A percentile compares a stretch with the other conserved stretches of the same genome.
phyloP scores from a whole-genome alignment of 2,329 filamentous ascomycete species.

The Arthrobotrys conoides region DNA sequence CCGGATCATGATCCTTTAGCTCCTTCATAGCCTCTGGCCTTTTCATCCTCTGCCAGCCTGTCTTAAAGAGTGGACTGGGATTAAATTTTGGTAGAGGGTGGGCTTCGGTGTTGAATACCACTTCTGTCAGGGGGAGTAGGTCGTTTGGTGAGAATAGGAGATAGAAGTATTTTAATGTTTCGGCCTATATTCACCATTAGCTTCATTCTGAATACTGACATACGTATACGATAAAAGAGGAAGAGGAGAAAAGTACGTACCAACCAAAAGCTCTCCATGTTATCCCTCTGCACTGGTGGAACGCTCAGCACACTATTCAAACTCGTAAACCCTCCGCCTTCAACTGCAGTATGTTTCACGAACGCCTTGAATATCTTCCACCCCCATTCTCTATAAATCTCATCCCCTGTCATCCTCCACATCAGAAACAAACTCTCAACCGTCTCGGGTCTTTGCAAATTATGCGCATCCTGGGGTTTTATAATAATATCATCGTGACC shows the following conservation, averaged over 20 bases:
- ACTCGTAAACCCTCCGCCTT: constrained; percentile 81
- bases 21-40: constrained; percentile 17
- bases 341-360: constrained; percentile 84
- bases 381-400: constrained; percentile 92
- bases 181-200: constrained; percentile 73
- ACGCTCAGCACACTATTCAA: constrained; percentile 80
- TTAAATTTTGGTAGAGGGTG: constrained; percentile 91
- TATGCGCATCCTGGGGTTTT: constrained; percentile 87
- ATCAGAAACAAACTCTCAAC: constrained; percentile 98
- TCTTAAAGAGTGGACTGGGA: constrained; percentile 81
- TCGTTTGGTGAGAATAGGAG: constrained; percentile 89
- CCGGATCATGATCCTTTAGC: constrained; percentile 39
- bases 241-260: constrained; percentile 70
- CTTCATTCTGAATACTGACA: not conserved
- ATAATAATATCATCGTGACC: constrained; percentile 80
- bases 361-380: constrained; percentile 99
- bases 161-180: constrained; percentile 98
- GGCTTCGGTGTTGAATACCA: constrained; percentile 96
- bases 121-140: constrained; percentile 83
- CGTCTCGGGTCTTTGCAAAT: constrained; percentile 94
- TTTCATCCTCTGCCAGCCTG: constrained; percentile 83
- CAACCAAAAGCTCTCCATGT: constrained; percentile 99
- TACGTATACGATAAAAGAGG: not conserved
- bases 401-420: constrained; percentile 96
- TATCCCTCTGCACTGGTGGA: constrained; percentile 81